A percentile compares a stretch with the other conserved stretches of the same genome.
These are phyloP conservation scores for Salix suchowensis DNA, from an alignment of 345 rosid genomes.

Conservation along the genomic window DNA sequence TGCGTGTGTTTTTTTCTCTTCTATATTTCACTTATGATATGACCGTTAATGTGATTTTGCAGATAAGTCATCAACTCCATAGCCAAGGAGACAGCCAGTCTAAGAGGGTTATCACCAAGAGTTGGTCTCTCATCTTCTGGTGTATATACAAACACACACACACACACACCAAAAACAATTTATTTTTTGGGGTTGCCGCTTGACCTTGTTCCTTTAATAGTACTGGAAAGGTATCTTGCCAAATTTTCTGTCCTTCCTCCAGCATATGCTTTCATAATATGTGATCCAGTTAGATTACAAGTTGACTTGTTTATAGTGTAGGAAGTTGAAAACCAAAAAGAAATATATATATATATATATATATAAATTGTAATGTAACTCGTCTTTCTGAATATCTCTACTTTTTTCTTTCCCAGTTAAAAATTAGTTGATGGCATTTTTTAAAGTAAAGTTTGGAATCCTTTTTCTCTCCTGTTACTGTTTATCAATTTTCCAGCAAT, in stretches of 20 bases:
- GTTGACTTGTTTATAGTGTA: neutral
- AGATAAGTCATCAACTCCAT: constrained; percentile 19
- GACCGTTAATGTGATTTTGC: constrained; percentile 15
- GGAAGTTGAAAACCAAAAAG: neutral
- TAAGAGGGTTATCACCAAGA: constrained; percentile 1
- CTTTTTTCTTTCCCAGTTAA: neutral
- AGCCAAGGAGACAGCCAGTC: constrained; percentile 2
- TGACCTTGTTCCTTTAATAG: constrained; percentile 1
- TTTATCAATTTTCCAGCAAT: neutral
- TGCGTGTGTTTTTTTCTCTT: neutral
- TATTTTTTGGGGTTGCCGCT: neutral
- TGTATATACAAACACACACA: constrained; percentile 21
- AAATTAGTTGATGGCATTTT: too few species aligned
- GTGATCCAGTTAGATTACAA: neutral
- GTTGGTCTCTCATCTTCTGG: neutral
- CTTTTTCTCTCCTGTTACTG: neutral
- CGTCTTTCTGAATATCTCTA: neutral
- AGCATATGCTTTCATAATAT: neutral
- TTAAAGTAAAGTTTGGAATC: too few species aligned
- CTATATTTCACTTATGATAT: neutral
- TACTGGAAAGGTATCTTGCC: constrained; percentile 6
- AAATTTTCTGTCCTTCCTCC: constrained; percentile 3
- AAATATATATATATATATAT: neutral
- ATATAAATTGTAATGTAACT: neutral
- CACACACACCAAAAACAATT: neutral